Base-by-base conservation (phyloP, 192 early-diverging fungal species). In the Backusella mclennaniae region DNA sequence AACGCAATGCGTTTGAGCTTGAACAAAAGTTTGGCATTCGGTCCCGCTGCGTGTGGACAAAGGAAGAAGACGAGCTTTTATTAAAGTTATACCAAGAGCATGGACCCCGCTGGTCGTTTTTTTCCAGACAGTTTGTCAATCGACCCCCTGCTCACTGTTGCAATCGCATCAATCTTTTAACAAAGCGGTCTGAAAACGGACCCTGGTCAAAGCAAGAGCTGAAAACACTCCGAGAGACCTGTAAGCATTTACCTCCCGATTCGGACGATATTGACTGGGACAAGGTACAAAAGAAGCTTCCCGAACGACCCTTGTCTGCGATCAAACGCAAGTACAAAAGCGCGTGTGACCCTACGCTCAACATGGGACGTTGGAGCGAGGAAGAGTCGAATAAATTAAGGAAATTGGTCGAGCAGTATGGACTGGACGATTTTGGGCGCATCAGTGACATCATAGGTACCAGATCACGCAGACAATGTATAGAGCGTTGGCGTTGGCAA, bases 181-280 rank as follows among this genome's bases (percentile, higher is more conserved):
- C n/a, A 0, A 39, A 35, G 8, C 0, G 1, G 5, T 0, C 36
- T 0, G 4, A 1, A 4, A 15, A 15, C 29, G 56, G 73, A 23
- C 73, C 73, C 11, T 82, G 80, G 80, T 29, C 76, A 9, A 38
- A 63, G 6, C 69, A 78, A 26, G 80, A 82, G 39, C 6, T 67
- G 1, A 12, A 46, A 0, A 14, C 15, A 2, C 35, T 75, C 4
- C 15, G 3, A 11, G 29, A 75, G 29, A 0, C 17, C 4, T 39
- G 35, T 12, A 2, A 4, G 7, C 12, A 44, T 49, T 9, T 12
- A 19, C 21, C 36, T 0, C 7, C 14, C 29, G 66, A 49, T 52
- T 39, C 38, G 0, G 31, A 67, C 0, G 2, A 21, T 0, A n/a
- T 67, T 35, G 66, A 75, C 21, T 75, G 74, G 74, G 66, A 31